phyloP scores from a whole-genome alignment of 495 filamentous ascomycete species.

The Xylaria scruposa region DNA sequence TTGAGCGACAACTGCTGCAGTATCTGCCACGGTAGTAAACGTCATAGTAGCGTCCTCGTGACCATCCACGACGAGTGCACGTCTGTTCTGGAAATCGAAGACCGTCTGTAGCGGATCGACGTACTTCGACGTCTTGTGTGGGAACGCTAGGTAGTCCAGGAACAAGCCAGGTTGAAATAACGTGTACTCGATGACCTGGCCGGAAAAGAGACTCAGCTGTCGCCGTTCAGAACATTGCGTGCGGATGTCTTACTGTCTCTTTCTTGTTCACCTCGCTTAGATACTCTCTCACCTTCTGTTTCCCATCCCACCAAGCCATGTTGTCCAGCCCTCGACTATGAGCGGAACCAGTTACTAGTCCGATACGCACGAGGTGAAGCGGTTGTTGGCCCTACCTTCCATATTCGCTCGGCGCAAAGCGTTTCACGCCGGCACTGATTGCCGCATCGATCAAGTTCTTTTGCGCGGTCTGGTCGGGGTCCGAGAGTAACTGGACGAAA shows the following conservation, averaged over 20 bases:
- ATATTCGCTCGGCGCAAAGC: constrained; percentile 62
- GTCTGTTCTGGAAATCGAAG: constrained; percentile 57
- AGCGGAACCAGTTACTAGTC: constrained; percentile 13
- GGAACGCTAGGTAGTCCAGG: constrained; percentile 59
- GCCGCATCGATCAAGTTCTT: constrained; percentile 60
- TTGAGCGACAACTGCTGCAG: constrained; percentile 52
- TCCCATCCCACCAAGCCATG: constrained; percentile 59
- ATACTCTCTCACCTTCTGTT: constrained; percentile 55
- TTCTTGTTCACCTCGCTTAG: constrained; percentile 59
- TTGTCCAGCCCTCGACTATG: constrained; percentile 32
- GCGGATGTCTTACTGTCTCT: constrained; percentile 44
- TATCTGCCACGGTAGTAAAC: constrained; percentile 54
- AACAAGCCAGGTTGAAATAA: constrained; percentile 65
- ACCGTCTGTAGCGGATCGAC: constrained; percentile 48
- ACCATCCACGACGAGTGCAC: constrained; percentile 57
- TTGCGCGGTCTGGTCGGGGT: constrained; percentile 45
- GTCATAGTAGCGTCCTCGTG: constrained; percentile 51
- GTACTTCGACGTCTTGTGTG: constrained; percentile 57
- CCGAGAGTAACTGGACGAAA: constrained; percentile 52
- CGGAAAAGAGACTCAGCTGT: constrained; percentile 14
- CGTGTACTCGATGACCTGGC: constrained; percentile 63
- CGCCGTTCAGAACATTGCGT: not conserved
- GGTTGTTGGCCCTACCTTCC: constrained; percentile 33
- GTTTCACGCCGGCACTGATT: constrained; percentile 57
- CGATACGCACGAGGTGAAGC: not conserved